These are phyloP conservation scores for Aureobasidium sp. DNA, from an alignment of 2,329 filamentous ascomycete species.

Conservation along the genomic window DNA sequence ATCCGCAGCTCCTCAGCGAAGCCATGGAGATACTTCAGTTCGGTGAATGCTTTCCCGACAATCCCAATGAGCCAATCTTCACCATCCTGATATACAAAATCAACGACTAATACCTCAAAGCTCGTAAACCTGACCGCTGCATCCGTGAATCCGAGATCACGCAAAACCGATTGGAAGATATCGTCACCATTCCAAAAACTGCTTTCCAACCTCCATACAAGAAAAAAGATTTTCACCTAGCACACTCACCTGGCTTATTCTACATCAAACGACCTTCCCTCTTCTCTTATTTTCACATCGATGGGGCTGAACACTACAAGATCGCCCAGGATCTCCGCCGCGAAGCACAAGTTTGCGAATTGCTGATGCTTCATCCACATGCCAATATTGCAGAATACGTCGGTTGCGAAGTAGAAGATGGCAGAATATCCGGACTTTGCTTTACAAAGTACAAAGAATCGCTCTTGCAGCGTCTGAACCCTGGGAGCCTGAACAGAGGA, in stretches of 20 bases:
- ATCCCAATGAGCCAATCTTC: not conserved
- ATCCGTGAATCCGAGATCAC: not conserved
- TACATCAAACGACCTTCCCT: not conserved
- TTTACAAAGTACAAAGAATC: not conserved
- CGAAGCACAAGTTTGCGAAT: not conserved
- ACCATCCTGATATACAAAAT: not conserved
- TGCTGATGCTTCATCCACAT: not conserved
- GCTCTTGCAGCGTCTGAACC: not conserved
- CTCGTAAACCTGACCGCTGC: not conserved
- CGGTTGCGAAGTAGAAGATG: not conserved
- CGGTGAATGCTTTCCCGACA: not conserved
- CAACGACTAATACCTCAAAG: not conserved
- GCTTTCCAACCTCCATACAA: not conserved
- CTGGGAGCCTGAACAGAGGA: not conserved
- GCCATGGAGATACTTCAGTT: not conserved
- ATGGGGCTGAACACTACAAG: not conserved
- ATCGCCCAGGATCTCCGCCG: not conserved
- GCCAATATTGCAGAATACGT: not conserved
- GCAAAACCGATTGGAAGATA: not conserved
- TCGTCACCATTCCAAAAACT: not conserved
- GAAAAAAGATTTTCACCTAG: not conserved
- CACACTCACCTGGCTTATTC: not conserved
- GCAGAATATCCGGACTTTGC: not conserved
- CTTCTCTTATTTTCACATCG: not conserved
- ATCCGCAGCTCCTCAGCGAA: no score